Percentiles rank a stretch among this genome's conserved stretches.
These are phyloP conservation scores for Vitis rupestris DNA, from an alignment of 164 flowering plant species.

Conservation along the genomic window DNA sequence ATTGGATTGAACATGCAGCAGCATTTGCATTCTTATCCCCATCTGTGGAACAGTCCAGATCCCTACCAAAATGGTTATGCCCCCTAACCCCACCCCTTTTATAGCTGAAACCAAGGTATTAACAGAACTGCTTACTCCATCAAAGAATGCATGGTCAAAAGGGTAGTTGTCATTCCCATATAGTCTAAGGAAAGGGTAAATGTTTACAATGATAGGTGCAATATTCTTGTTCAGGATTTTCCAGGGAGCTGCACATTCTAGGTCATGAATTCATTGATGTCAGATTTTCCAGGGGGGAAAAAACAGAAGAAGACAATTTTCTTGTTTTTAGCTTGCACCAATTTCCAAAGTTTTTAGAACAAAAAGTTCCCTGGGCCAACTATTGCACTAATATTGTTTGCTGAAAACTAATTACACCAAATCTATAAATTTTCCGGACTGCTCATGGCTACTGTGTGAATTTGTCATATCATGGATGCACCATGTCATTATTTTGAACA, in stretches of 20 bases:
- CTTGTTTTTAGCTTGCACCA: too few species aligned
- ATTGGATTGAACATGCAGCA: constrained; percentile 65
- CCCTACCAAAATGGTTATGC: constrained; percentile 68
- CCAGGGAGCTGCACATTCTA: constrained; percentile 44
- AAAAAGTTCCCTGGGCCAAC: too few species aligned
- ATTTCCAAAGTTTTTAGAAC: too few species aligned
- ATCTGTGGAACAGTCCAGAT: constrained; percentile 93
- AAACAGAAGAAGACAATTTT: too few species aligned
- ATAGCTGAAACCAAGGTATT: constrained; percentile 71
- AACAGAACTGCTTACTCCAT: constrained; percentile 45
- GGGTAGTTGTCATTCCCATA: constrained; percentile 70
- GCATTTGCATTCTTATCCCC: constrained; percentile 58
- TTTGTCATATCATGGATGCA: too few species aligned
- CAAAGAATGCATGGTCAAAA: constrained; percentile 79
- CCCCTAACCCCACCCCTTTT: constrained; percentile 51
- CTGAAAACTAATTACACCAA: too few species aligned
- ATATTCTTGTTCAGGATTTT: constrained; percentile 36
- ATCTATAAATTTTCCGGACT: too few species aligned
- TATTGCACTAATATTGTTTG: too few species aligned
- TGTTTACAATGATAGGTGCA: constrained; percentile 77
- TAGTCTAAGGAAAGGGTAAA: constrained; percentile 89
- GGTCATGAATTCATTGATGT: constrained; percentile 58
- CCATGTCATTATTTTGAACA: too few species aligned
- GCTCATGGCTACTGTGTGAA: too few species aligned
- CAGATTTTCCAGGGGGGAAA: constrained; percentile 5